Evolutionary conservation across 2,329 filamentous ascomycete species (phyloP), one percentile per base, ranked within the genome.

Genomic region (Paecilomyces dactylethromorphus): DNA sequence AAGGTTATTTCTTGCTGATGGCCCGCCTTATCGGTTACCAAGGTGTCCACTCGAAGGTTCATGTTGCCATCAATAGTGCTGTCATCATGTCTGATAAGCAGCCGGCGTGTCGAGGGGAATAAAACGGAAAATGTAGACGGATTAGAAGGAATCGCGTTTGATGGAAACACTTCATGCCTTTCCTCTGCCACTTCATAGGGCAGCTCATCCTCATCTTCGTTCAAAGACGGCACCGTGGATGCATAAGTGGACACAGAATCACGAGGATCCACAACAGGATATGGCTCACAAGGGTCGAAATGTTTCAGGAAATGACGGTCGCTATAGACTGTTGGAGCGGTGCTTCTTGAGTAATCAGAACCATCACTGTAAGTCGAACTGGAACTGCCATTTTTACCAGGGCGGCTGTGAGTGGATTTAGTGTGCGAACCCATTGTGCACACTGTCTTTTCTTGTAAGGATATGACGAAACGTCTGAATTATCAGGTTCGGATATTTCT

Each of bases 1-100:
- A 99, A 86, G 4, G 87, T 90, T 67, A 89, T 84, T 65, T 86
- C 85, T 62, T 86, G 84, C 63, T 84, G 84, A 56, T 77, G 76
- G 50, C 82, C 80, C 49, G 83, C 83, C 26, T 82, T 81, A 26
- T 79, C 77, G 26, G 78, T 76, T 53, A 90, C 84, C 62, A 89
- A 80, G 5, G 91, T 93, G 71, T 96, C 92, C 59, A 97, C 82
- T 32, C 92, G 87, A 59, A 99, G 82, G 71, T 97, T 97, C 91
- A 97, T 95, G 79, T 97, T 96, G 35, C 93, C 93, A 71, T 99
- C 93, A 3, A 87, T 77, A 0, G 92, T 94, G 54, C 90, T 86
- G 74, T 97, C 91, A 71, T 97, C 94, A 71, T 97, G 93, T 29
- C 89, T 86, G 69, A 99, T 91, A 35, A 85, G 85, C 56, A 97